phyloP scores from a whole-genome alignment of 495 filamentous ascomycete genomes.

The Venustampulla echinocandica region DNA sequence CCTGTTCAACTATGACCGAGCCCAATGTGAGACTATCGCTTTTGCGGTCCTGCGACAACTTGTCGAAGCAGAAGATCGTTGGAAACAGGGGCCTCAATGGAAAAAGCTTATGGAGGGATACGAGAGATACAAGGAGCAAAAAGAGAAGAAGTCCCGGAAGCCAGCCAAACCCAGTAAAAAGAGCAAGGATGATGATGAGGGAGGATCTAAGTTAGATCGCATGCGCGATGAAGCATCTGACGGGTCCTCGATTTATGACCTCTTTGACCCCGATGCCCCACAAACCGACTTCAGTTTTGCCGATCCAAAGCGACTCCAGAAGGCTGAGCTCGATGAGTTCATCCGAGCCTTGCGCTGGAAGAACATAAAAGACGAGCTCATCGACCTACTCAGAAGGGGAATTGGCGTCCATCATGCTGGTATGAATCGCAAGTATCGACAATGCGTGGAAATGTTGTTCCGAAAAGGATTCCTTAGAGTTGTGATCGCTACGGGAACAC shows the following conservation, averaged over 20 bases:
- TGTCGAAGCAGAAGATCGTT: constrained; percentile 41
- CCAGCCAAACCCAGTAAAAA: constrained; percentile 25
- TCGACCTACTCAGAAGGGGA: constrained; percentile 51
- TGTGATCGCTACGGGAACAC: constrained; percentile 69
- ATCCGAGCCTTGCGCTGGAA: constrained; percentile 36
- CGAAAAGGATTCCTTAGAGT: constrained; percentile 62
- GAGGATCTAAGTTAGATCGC: constrained; percentile 42
- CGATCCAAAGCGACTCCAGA: constrained; percentile 42
- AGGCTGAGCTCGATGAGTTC: constrained; percentile 44
- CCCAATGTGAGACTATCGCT: constrained; percentile 50
- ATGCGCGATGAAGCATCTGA: constrained; percentile 41
- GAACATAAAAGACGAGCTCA: constrained; percentile 37
- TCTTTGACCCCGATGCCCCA: constrained; percentile 58
- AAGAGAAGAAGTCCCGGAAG: constrained; percentile 30
- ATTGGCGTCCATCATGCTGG: constrained; percentile 72
- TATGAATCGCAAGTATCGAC: constrained; percentile 68
- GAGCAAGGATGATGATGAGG: constrained; percentile 34
- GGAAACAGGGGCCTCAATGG: constrained; percentile 54
- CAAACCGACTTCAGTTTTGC: constrained; percentile 57
- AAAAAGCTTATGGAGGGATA: constrained; percentile 46
- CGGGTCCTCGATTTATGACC: constrained; percentile 46
- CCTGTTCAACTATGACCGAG: constrained; percentile 67
- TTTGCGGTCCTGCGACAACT: constrained; percentile 39
- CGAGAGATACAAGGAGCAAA: constrained; percentile 41
- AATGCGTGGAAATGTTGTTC: constrained; percentile 64